Percentiles rank a stretch among this genome's conserved stretches.
These are phyloP conservation scores for Candida pseudofarinosa DNA, from an alignment of 805 yeast genomes.

Conservation along the genomic window DNA sequence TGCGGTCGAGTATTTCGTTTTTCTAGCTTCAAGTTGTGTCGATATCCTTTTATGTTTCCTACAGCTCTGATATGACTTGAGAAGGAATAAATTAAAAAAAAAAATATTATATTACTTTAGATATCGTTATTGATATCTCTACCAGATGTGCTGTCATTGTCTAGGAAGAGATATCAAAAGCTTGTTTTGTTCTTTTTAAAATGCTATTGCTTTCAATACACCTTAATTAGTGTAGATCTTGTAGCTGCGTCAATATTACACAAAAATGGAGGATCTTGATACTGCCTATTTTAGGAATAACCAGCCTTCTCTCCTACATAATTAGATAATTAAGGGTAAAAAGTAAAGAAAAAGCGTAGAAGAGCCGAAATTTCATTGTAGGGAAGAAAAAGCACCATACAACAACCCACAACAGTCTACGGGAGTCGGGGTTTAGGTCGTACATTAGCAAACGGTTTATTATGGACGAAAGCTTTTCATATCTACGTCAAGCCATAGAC, in stretches of 20 bases:
- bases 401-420: too few relatives aligned
- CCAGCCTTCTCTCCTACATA: neutral
- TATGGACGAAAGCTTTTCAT: neutral
- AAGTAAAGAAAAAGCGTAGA: neutral
- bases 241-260: neutral
- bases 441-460: neutral
- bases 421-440: neutral
- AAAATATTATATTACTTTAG: neutral
- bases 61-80: neutral
- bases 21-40: too few relatives aligned
- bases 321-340: neutral
- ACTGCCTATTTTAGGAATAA: neutral
- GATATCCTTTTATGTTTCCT: too few relatives aligned
- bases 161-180: neutral
- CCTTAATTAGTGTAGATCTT: neutral
- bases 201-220: neutral
- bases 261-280: neutral
- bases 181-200: neutral
- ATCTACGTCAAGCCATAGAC: neutral
- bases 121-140: neutral
- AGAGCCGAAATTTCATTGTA: neutral
- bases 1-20: too few relatives aligned
- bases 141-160: neutral
- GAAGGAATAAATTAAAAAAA: too few relatives aligned
- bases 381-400: neutral